Base-by-base conservation (phyloP, 2,329 filamentous ascomycete species). In the Bipolaris zeicola region DNA sequence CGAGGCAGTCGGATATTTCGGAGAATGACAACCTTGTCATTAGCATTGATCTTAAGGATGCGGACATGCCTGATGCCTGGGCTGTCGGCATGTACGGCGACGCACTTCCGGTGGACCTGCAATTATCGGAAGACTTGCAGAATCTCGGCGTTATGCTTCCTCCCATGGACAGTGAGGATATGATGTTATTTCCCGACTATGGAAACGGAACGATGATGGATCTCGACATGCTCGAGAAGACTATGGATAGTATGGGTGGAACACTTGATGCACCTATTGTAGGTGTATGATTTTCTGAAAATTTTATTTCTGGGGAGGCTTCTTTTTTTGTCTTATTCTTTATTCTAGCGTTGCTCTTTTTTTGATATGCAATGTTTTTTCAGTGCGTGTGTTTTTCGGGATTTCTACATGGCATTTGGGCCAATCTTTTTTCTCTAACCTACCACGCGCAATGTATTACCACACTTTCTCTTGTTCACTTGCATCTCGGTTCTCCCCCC, bases 21-120 rank as follows among this genome's bases (percentile, higher is more conserved):
- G 75, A 78, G 60, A 74, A 74, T 52, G 77, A 79, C 60, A 74
- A 76, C 28, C 61, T 80, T 8, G 62, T 71, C 31, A 77, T 80
- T 64, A 75, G 71, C 49, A 60, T 79, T 20, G 69, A 73, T 47
- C 65, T 75, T 49, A 73, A 72, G 38, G 73, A 74, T 24, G 65
- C 60, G 4, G 70, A 74, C 42, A 65, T 73, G 60, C 72, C 71
- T 5, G 70, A 73, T 46, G 71, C 65, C 4, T 75, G 73, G 72
- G 44, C 65, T 14, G 61, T 68, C 50, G 60, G 55, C 16, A 50
- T 73, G 56, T 58, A 60, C n/a, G 67, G 66, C 24, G 64, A 73
- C 47, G 55, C 61, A 14, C 55, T 74, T 3, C 71, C 71, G 28
- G 62, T 75, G 7, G 70, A 75, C 38, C 47, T 66, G 33, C 68